A percentile compares a stretch with the other conserved stretches of the same genome.
Evolutionary conservation across 192 early-diverging fungal genomes (phyloP).

Genomic region (Piromyces sp.): DNA sequence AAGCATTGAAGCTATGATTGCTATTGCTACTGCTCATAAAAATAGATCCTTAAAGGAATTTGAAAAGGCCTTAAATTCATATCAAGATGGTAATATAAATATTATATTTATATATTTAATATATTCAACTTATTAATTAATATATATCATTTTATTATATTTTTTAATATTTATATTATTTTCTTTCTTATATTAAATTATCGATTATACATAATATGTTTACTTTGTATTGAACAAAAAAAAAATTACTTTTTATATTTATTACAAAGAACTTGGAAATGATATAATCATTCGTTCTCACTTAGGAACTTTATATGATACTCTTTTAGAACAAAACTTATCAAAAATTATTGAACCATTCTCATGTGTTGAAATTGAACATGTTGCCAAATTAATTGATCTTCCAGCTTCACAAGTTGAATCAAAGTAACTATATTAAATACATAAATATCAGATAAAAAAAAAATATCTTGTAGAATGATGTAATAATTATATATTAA

Average conservation of each 20-base stretch:
- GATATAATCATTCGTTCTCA: slow-evolving; percentile 91
- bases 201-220: too few relatives aligned
- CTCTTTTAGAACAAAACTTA: slow-evolving; percentile 89
- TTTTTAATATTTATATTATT: too few relatives aligned
- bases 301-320: slow-evolving; percentile 84
- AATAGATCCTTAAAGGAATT: slow-evolving; percentile 93
- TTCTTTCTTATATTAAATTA: too few relatives aligned
- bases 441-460: not conserved
- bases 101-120: not conserved
- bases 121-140: too few relatives aligned
- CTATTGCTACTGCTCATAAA: not conserved
- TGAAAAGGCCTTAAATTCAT: slow-evolving; percentile 73
- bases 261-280: slow-evolving; percentile 51
- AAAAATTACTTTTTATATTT: too few relatives aligned
- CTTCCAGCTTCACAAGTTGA: slow-evolving; percentile 87
- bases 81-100: slow-evolving; percentile 49
- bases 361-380: slow-evolving; percentile 87
- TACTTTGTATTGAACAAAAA: too few relatives aligned
- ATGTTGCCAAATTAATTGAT: slow-evolving; percentile 85
- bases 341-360: slow-evolving; percentile 95
- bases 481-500: not conserved
- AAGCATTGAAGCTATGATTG: slow-evolving; percentile 58
- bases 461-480: not conserved
- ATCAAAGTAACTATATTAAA: slow-evolving; percentile 32
- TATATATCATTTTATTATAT: too few relatives aligned